These are phyloP conservation scores for Naganishia onofrii DNA, from an alignment of 768 basidiomycete genomes.

Conservation along the genomic window DNA sequence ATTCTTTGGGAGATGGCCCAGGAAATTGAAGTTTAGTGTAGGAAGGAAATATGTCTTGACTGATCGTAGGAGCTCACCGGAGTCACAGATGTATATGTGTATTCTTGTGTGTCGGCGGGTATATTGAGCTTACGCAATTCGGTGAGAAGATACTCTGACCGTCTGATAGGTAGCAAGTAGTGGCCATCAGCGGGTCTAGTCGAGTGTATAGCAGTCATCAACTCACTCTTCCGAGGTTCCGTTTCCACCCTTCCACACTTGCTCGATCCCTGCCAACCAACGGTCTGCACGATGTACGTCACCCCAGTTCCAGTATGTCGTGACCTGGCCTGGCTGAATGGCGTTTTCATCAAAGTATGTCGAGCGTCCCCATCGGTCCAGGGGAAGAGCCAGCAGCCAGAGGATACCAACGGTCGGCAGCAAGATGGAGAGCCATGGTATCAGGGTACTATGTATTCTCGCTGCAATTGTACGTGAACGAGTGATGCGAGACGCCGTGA, in stretches of 20 bases:
- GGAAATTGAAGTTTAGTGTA: no score
- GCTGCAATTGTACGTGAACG: background rate
- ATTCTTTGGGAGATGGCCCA: no score
- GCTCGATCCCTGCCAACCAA: conserved; percentile 71
- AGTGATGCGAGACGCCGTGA: background rate
- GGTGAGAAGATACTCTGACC: background rate
- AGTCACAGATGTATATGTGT: conserved; percentile 1
- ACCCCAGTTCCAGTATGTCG: conserved; percentile 85
- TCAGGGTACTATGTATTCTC: background rate
- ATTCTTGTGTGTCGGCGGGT: conserved; percentile 7
- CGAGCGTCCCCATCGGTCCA: conserved; percentile 61
- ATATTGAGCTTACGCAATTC: conserved; percentile 2
- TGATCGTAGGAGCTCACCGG: conserved; percentile 34
- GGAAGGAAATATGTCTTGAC: no score
- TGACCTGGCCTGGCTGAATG: conserved; percentile 86
- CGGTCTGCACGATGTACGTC: conserved; percentile 82
- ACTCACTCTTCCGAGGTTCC: conserved; percentile 70
- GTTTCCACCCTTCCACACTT: conserved; percentile 61
- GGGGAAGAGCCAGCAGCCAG: conserved; percentile 82
- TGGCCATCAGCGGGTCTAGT: background rate
- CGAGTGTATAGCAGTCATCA: background rate
- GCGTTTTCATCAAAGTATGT: conserved; percentile 96
- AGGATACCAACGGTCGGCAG: conserved; percentile 67
- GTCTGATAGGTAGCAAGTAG: background rate
- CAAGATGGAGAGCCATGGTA: conserved; percentile 36